phyloP scores from a whole-genome alignment of 2,329 filamentous ascomycete species.

The Bipolaris victoriae region DNA sequence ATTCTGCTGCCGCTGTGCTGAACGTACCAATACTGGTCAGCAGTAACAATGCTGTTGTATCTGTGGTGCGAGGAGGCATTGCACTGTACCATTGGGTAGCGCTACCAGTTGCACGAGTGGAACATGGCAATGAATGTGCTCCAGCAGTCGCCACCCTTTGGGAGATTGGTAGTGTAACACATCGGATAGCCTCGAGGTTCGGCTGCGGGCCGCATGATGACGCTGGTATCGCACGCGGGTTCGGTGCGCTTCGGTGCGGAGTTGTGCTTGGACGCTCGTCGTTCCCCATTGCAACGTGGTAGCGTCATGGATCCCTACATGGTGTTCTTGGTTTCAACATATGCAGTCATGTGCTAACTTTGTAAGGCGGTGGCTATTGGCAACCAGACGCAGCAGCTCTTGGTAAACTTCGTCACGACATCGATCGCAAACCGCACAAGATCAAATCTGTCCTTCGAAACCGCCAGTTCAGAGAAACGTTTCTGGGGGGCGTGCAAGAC shows the following conservation, averaged over 20 bases:
- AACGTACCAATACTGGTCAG: not conserved
- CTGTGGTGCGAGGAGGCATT: not conserved
- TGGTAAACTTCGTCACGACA: conserved; percentile 70
- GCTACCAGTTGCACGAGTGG: conserved; percentile 2
- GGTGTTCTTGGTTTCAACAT: not conserved
- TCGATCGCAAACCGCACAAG: conserved; percentile 73
- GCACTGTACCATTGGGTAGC: not conserved
- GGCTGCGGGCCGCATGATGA: conserved; percentile 5
- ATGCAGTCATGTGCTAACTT: conserved; percentile 24
- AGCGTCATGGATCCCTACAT: not conserved
- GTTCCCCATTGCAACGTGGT: not conserved
- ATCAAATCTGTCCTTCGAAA: conserved; percentile 72
- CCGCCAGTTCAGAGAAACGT: conserved; percentile 65
- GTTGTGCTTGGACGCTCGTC: not conserved
- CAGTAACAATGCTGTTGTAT: conserved; percentile 7
- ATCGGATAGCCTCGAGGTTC: conserved; percentile 4
- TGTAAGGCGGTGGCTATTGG: conserved; percentile 79
- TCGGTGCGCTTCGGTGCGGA: conserved; percentile 1
- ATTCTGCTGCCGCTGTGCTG: not conserved
- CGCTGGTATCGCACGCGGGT: not conserved
- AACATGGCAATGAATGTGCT: not conserved
- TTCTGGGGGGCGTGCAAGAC: conserved; percentile 64
- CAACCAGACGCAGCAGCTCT: conserved; percentile 73
- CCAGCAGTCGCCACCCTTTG: not conserved
- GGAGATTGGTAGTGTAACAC: not conserved